Evolutionary conservation across 805 yeast species (phyloP).

Genomic region (Sugiyamaella marilandica): DNA sequence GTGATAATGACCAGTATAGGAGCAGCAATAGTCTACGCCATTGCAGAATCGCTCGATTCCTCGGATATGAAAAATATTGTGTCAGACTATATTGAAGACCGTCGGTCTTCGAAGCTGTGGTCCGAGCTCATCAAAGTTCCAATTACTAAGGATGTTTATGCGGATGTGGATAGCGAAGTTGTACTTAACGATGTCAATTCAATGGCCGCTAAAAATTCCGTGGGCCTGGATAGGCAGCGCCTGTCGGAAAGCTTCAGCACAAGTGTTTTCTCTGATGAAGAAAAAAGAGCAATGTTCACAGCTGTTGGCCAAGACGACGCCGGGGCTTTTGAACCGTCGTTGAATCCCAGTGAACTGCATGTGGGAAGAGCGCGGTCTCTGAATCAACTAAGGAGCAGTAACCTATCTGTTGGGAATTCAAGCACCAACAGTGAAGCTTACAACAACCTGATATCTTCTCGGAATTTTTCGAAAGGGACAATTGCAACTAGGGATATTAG

Average conservation of each 20-base stretch:
- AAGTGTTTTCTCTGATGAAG: slow-evolving; percentile 6
- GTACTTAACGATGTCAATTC: not conserved
- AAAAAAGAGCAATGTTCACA: slow-evolving; percentile 10
- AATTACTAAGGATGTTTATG: not conserved
- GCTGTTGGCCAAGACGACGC: slow-evolving; percentile 7
- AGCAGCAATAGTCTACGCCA: slow-evolving; percentile 1
- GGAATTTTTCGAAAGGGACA: not conserved
- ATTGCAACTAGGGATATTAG: not conserved
- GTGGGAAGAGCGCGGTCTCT: slow-evolving; percentile 18
- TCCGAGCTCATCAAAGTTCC: slow-evolving; percentile 7
- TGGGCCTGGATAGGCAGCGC: not conserved
- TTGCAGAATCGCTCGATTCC: slow-evolving; percentile 5
- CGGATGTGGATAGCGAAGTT: not conserved
- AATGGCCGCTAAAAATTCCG: not conserved
- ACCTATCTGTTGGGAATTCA: not conserved
- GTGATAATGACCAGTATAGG: slow-evolving; percentile 8
- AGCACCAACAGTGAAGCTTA: not conserved
- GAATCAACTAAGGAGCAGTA: slow-evolving; percentile 12
- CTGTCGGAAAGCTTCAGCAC: not conserved
- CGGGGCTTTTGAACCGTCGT: slow-evolving; percentile 2
- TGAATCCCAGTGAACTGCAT: slow-evolving; percentile 8
- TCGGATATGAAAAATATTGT: not conserved
- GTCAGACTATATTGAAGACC: not conserved
- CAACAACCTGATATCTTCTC: not conserved
- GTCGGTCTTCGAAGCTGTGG: slow-evolving; percentile 12